Evolutionary conservation across 1,139 yeast genomes (phyloP).

Genomic region (Suhomyces chickasaworum): DNA sequence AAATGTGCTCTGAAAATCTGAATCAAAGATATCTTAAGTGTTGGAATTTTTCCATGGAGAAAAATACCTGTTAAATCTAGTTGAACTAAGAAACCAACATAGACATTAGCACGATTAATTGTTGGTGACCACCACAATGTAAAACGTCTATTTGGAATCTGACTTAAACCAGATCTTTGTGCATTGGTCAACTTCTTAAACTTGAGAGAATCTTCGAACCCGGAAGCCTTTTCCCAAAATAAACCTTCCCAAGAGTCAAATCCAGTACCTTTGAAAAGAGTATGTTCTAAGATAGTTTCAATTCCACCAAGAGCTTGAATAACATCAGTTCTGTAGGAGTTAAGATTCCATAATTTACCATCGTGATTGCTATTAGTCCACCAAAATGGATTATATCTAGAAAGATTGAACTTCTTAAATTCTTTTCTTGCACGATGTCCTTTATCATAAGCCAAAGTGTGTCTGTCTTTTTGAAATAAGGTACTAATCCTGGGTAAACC

Average conservation of each 20-base stretch:
- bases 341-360: conserved; percentile 93
- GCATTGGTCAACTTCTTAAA: conserved; percentile 95
- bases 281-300: conserved; percentile 93
- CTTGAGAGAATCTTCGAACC: conserved; percentile 94
- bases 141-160: conserved; percentile 95
- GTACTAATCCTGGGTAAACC: conserved; percentile 97
- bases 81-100: conserved; percentile 96
- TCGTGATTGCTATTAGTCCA: conserved; percentile 95
- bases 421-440: conserved; percentile 86
- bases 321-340: conserved; percentile 91
- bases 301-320: conserved; percentile 97
- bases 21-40: conserved; percentile 89
- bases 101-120: conserved; percentile 95
- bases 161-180: conserved; percentile 95
- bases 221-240: conserved; percentile 97
- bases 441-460: conserved; percentile 90
- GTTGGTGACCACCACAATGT: conserved; percentile 99
- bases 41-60: conserved; percentile 96
- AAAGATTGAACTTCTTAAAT: conserved; percentile 71
- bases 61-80: conserved; percentile 95
- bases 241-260: conserved; percentile 98
- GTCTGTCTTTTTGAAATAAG: conserved; percentile 91
- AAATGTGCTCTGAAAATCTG: conserved; percentile 97
- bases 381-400: conserved; percentile 88
- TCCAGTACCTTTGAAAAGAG: conserved; percentile 94